Base-by-base conservation (phyloP, 352 stramenopile species). In the Globisporangium heterothallicum region DNA sequence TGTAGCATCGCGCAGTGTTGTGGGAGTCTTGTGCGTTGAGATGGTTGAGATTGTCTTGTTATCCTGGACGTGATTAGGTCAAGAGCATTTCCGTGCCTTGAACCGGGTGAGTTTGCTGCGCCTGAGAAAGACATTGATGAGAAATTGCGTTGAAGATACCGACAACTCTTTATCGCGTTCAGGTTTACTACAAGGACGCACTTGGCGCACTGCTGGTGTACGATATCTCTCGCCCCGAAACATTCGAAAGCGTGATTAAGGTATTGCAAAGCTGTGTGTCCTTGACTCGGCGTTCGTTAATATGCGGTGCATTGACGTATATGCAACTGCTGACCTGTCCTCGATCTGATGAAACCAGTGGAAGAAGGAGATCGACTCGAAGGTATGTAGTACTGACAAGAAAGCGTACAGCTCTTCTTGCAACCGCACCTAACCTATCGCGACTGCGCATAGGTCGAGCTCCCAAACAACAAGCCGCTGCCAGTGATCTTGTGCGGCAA, bases 321-420 rank as follows among this genome's bases (percentile, higher is more conserved):
- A 38, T 26, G 3, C 42, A 6, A 3, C 44, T 30, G 3, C 4
- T 42, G 19, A 21, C n/a, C n/a, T n/a, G n/a, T n/a, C n/a, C n/a
- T n/a, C n/a, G n/a, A 42, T 26, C 35, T 12, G 34, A 35, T 53
- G 10, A n/a, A 12, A 21, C 18, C 53, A 95, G 79, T 98, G 92
- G 92, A 98, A 98, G 66, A 86, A 87, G 25, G 88, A 98, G 56
- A 93, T 98, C 44, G 89, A 97, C 55, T 89, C 90, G 5, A 97
- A 97, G 66, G 86, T 81, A 53, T 25, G 49, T 19, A 21, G 22
- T 43, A 26, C 21, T 12, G 42, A 16, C 24, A 19, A 36, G 54
- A 49, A 6, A 29, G 30, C n/a, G 32, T 8, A n/a, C n/a, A n/a
- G n/a, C n/a, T n/a, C n/a, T n/a, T n/a, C n/a, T n/a, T 10, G 32